Base-by-base conservation (phyloP, 257 asterid genomes). In the Handroanthus guayacan region DNA sequence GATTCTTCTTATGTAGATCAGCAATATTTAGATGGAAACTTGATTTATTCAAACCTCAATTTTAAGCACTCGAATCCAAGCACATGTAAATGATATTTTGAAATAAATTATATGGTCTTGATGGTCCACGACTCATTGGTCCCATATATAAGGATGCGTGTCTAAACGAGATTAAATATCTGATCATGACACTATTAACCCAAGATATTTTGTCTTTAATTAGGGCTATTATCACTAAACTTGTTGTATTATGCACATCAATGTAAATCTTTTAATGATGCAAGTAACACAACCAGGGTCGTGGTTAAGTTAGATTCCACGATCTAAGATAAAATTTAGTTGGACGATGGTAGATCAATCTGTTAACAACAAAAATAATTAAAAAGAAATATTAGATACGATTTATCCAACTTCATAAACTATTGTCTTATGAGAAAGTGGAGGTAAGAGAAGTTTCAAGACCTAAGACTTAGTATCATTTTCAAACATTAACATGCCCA, bases 181-280 rank as follows among this genome's bases (percentile, higher is more conserved):
- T 36, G 6, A 2, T 51, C 5, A 38, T 70, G 37, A 70, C 64
- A 70, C 52, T 14, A 54, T 54, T 34, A 69, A 36, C 36, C 36
- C 63, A n/a, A 69, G 62, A 50, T 69, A 13, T 7, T 31, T 69
- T 8, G 14, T 37, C 16, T 3, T 54, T 10, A 16, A 70, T 36
- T 7, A 70, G 65, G 31, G 34, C 5, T 9, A 70, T 69, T 69
- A 37, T 36, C 9, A 71, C 66, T 71, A 71, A 71, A 17, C 51
- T 55, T 55, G 75, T 54, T 38, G 16, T 70, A 3, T 45, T 67
- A 47, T 48, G 57, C 57, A 51, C 1, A 12, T 2, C 18, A 6
- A 3, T 0, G 13, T 4, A 51, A 12, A 5, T 2, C 17, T 51
- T 5, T 6, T 51, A 10, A 51, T 1, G 3, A 12, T 51, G 2